Evolutionary conservation across 176 grass and related monocot species (phyloP), one percentile per base, ranked within the genome.

Genomic region (Ampelocalamus luodianensis): DNA sequence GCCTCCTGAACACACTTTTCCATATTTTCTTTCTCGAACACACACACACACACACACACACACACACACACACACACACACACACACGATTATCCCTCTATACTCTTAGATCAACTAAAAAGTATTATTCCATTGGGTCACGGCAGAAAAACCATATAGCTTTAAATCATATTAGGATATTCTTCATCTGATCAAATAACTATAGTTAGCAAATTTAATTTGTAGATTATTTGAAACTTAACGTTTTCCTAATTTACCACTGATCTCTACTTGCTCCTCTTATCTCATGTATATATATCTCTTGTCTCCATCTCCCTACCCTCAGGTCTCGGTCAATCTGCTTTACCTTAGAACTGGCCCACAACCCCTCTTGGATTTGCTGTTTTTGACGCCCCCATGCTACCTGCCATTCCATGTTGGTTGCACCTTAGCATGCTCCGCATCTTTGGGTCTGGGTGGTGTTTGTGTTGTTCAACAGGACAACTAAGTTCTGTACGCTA

Each of bases 161-260:
- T 78, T 79, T 68, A 38, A 60, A 78, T 61, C 64, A 60, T 58
- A 54, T 68, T 68, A 2, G 29, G 29, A 77, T 66, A 65, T 54
- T 84, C 15, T 36, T 76, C 10, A 67, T 18, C 8, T 53, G 27
- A 49, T 17, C 22, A 49, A 53, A 79, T 38, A 80, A 32, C 20
- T 65, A 3, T 65, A 53, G 24, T 50, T n/a, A 22, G 39, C 63
- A 79, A 36, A 22, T 34, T 66, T 83, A 36, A 0, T 9, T 62
- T 72, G 26, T 72, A 59, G 16, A 54, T 65, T 65, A 34, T 27
- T 54, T 76, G 39, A 64, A 37, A 67, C 42, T 6, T 55, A 23
- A 14, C 7, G 32, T 6, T 68, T 61, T 54, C 46, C 15, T 65
- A 65, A 20, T 66, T 83, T 65, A 76, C 34, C 38, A 38, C 11